Evolutionary conservation across 2,329 filamentous ascomycete genomes (phyloP).

Genomic region (Graphium sp.): DNA sequence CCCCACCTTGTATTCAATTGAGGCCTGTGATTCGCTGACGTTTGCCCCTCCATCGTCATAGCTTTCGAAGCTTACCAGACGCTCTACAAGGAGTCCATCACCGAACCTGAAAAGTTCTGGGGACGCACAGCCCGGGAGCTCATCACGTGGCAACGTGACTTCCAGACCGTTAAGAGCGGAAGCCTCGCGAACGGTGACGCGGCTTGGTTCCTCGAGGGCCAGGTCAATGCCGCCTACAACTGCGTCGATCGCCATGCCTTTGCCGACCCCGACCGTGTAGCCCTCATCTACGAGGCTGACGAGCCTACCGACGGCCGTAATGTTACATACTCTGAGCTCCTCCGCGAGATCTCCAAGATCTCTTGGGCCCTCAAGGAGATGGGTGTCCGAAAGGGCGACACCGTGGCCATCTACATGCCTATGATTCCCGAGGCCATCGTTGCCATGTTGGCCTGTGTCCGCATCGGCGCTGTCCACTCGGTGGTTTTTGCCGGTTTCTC

Average conservation of each 20-base stretch:
- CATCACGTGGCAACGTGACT: constrained; percentile 79
- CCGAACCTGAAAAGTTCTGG: constrained; percentile 83
- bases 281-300: constrained; percentile 98
- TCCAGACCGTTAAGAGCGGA: constrained; percentile 73
- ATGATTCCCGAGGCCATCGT: constrained; percentile 97
- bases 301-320: constrained; percentile 74
- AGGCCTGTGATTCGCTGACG: no score
- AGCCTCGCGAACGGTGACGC: constrained; percentile 64
- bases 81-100: constrained; percentile 72
- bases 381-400: constrained; percentile 94
- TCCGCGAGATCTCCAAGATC: constrained; percentile 77
- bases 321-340: constrained; percentile 84
- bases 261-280: constrained; percentile 80
- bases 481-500: constrained; percentile 98
- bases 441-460: constrained; percentile 75
- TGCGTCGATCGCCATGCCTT: constrained; percentile 94
- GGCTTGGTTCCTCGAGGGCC: constrained; percentile 89
- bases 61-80: constrained; percentile 50
- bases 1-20: no score
- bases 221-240: constrained; percentile 92
- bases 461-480: constrained; percentile 92
- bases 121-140: constrained; percentile 71
- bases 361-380: constrained; percentile 85
- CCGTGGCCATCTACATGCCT: constrained; percentile 89
- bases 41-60: no score